Percentiles rank a stretch among this genome's conserved stretches.
phyloP scores from a whole-genome alignment of 129 eudicot genomes.

The Logfia minima region DNA sequence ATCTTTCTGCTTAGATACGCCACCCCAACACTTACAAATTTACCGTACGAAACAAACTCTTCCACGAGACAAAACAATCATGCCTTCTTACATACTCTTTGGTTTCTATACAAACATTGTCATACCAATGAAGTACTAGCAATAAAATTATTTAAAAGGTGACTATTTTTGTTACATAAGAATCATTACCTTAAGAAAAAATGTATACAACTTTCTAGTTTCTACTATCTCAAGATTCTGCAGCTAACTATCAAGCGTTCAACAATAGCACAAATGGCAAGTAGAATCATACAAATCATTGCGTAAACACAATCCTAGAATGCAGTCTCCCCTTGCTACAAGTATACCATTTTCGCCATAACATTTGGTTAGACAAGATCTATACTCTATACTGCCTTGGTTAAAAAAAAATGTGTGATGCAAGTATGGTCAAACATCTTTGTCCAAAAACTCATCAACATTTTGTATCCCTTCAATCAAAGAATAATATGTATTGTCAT shows the following conservation, averaged over 20 bases:
- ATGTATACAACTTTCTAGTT: not conserved
- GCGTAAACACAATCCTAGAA: not conserved
- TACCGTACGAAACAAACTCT: not conserved
- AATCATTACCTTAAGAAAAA: slow-evolving; percentile 2
- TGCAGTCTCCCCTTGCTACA: not conserved
- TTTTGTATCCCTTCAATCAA: slow-evolving; percentile 54
- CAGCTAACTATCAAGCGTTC: slow-evolving; percentile 19
- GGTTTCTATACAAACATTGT: not conserved
- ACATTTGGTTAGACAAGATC: not conserved
- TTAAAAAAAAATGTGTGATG: no score
- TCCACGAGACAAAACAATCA: not conserved
- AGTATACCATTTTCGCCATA: not conserved
- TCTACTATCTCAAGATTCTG: slow-evolving; percentile 17
- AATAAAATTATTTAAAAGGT: not conserved
- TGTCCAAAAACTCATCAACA: slow-evolving; percentile 40
- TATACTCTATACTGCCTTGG: not conserved
- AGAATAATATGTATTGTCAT: slow-evolving; percentile 54
- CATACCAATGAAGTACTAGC: not conserved
- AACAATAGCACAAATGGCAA: slow-evolving; percentile 9
- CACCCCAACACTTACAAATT: not conserved
- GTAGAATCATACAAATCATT: not conserved
- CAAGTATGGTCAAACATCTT: slow-evolving; percentile 20
- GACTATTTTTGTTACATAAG: not conserved
- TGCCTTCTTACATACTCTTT: not conserved
- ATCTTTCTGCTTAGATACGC: not conserved